phyloP scores from a whole-genome alignment of 1,284 basidiomycete species.

The Rhizoctonia solani region DNA sequence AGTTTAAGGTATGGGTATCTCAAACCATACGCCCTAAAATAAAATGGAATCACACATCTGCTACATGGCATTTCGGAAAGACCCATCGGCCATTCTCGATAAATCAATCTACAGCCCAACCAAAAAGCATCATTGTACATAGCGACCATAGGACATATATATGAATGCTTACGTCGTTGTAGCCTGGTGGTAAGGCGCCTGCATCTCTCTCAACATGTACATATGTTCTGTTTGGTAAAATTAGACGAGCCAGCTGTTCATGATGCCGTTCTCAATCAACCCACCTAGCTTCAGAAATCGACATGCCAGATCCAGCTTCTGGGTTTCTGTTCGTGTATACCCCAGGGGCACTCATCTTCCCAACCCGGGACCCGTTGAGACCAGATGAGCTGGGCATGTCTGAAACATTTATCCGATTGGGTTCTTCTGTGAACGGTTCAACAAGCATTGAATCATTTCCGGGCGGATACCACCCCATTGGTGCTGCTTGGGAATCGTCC shows the following conservation, averaged over 20 bases:
- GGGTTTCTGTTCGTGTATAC: background rate
- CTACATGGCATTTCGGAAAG: no score
- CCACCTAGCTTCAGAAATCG: no score
- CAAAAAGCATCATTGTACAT: no score
- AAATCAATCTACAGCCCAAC: no score
- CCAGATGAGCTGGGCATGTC: no score
- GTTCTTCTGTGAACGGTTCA: background rate
- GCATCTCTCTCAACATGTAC: background rate
- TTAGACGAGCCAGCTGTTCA: background rate
- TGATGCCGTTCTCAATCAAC: no score
- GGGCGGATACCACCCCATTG: background rate
- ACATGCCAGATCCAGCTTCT: background rate
- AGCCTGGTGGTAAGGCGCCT: slow-evolving; percentile 3
- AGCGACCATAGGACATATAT: background rate
- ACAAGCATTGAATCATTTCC: background rate
- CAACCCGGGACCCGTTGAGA: no score
- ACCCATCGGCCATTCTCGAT: no score
- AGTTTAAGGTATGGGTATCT: no score
- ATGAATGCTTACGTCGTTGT: background rate
- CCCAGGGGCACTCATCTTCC: background rate
- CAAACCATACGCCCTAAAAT: no score
- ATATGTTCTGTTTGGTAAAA: background rate
- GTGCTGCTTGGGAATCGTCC: background rate
- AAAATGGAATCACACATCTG: no score
- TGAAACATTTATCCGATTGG: background rate